Percentiles rank a stretch among this genome's conserved stretches.
phyloP scores from a whole-genome alignment of 208 protist genomes.

The Trypanosoma platydactyli region DNA sequence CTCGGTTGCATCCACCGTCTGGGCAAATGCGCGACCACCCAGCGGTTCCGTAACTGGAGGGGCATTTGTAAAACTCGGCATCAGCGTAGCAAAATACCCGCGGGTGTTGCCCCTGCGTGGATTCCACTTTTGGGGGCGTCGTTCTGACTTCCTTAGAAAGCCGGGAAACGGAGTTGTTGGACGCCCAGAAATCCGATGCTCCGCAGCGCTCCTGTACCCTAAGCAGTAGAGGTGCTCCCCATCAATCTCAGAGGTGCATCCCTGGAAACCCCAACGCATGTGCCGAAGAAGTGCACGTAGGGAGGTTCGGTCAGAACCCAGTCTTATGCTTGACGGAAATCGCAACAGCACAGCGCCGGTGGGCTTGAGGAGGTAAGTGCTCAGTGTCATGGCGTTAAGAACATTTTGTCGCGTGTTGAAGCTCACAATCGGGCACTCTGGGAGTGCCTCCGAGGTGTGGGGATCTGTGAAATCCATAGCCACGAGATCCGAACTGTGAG shows the following conservation, averaged over 20 bases:
- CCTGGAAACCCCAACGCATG: slow-evolving; percentile 27
- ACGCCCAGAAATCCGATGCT: slow-evolving; percentile 19
- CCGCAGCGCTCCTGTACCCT: slow-evolving; percentile 20
- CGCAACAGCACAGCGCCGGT: slow-evolving; percentile 22
- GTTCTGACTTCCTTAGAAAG: slow-evolving; percentile 20
- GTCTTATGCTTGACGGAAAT: slow-evolving; percentile 5
- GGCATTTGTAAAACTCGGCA: slow-evolving; percentile 55
- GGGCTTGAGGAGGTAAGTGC: slow-evolving; percentile 23
- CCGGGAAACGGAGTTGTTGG: slow-evolving; percentile 41
- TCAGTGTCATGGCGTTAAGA: slow-evolving; percentile 14
- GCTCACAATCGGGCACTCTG: background rate
- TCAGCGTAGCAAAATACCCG: slow-evolving; percentile 31
- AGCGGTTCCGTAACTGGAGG: slow-evolving; percentile 40
- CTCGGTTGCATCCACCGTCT: slow-evolving; percentile 31
- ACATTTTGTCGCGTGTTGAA: background rate
- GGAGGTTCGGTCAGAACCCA: background rate
- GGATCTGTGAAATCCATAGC: slow-evolving; percentile 17
- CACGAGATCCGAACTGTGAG: slow-evolving; percentile 18
- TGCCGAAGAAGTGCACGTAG: slow-evolving; percentile 2
- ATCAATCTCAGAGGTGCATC: slow-evolving; percentile 1
- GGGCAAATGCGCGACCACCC: slow-evolving; percentile 18
- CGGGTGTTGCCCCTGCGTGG: slow-evolving; percentile 29
- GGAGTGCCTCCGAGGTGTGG: background rate
- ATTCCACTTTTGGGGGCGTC: slow-evolving; percentile 47
- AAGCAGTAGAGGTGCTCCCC: slow-evolving; percentile 23